Evolutionary conservation across 495 filamentous ascomycete species (phyloP).

Genomic region (Pyronema domesticum): DNA sequence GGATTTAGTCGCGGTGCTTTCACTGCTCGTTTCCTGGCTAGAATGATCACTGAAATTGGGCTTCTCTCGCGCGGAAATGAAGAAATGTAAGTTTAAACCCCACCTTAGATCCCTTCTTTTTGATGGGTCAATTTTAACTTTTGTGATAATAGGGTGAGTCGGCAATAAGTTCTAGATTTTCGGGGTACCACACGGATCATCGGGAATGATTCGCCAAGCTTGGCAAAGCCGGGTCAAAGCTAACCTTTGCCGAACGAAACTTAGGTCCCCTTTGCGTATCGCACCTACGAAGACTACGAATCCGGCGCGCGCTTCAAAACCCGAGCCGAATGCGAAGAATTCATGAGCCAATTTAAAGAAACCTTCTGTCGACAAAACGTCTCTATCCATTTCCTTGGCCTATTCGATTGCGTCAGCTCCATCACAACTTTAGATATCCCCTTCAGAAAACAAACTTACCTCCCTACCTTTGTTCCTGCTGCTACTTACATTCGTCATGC

Average conservation of each 20-base stretch:
- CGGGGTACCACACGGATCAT: background rate
- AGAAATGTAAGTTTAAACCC: conserved; percentile 24
- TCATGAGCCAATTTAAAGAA: conserved; percentile 28
- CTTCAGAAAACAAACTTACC: background rate
- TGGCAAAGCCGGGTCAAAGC: too few relatives aligned
- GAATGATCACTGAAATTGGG: conserved; percentile 31
- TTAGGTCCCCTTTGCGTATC: conserved; percentile 24
- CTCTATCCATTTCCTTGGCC: conserved; percentile 27
- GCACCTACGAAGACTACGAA: conserved; percentile 20
- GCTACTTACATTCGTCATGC: conserved; percentile 29
- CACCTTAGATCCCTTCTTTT: background rate
- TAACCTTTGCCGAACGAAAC: background rate
- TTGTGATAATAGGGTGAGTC: conserved; percentile 5
- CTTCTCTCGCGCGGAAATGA: conserved; percentile 33
- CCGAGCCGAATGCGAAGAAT: conserved; percentile 18
- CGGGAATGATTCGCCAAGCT: too few relatives aligned
- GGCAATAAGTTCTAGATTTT: background rate
- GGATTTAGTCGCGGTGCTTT: conserved; percentile 35
- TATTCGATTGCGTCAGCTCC: conserved; percentile 33
- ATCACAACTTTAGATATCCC: conserved; percentile 24
- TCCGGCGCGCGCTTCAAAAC: conserved; percentile 5
- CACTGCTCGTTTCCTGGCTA: conserved; percentile 33
- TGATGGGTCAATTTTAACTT: background rate
- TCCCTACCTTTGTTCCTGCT: background rate
- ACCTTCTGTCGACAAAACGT: conserved; percentile 29